Conservation (phyloP, 345 rosid genomes). For the Carallia brachiata region DNA sequence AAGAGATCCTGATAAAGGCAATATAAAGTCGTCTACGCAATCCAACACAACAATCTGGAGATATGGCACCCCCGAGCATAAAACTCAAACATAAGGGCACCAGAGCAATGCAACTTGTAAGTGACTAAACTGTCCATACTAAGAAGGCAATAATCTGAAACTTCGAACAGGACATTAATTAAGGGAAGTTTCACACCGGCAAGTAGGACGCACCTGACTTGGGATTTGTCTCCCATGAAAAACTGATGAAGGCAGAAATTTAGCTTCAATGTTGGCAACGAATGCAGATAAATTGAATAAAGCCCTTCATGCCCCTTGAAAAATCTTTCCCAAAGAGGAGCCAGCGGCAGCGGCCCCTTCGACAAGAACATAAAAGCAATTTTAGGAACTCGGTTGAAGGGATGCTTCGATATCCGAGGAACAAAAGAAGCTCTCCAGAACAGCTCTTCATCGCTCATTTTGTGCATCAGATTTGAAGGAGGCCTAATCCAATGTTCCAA, state of each 20-base stretch:
- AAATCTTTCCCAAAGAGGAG: slow-evolving; percentile 91
- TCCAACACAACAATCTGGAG: neutral
- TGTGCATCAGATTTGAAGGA: slow-evolving; percentile 57
- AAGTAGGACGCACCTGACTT: slow-evolving; percentile 56
- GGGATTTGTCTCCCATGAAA: slow-evolving; percentile 80
- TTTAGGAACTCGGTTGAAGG: slow-evolving; percentile 74
- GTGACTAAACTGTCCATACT: neutral
- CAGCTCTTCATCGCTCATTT: slow-evolving; percentile 72
- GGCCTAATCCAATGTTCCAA: slow-evolving; percentile 63
- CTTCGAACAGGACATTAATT: neutral
- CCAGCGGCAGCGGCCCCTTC: slow-evolving; percentile 86
- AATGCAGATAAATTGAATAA: slow-evolving; percentile 80
- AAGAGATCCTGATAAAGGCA: neutral
- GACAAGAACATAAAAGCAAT: slow-evolving; percentile 96
- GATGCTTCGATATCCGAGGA: slow-evolving; percentile 62
- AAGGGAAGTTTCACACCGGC: neutral
- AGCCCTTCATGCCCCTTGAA: slow-evolving; percentile 67
- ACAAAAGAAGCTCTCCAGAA: slow-evolving; percentile 83
- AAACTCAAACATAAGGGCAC: slow-evolving; percentile 3
- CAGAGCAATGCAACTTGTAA: neutral
- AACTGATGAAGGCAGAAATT: slow-evolving; percentile 55
- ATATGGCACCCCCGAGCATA: neutral
- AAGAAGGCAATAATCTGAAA: neutral
- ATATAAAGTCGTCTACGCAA: neutral
- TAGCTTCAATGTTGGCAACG: slow-evolving; percentile 63